These are phyloP conservation scores for Pythium guiyangense DNA, from an alignment of 352 stramenopile species.

Conservation along the genomic window DNA sequence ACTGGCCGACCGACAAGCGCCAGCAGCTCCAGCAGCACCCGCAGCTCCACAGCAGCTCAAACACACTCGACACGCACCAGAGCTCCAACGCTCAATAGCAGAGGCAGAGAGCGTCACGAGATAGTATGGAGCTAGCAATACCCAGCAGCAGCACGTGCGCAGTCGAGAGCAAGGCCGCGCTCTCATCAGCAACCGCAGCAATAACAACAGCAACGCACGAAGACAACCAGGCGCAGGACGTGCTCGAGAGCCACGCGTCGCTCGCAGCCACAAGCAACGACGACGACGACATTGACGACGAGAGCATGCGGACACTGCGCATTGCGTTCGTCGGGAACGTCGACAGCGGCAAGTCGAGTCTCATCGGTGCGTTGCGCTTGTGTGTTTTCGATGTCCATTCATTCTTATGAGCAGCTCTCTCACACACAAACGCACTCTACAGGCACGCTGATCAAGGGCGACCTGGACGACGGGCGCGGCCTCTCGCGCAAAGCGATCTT, in stretches of 20 bases:
- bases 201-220: background rate
- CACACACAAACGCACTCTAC: background rate
- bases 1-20: too few species aligned
- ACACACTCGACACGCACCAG: too few species aligned
- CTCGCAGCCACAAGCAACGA: background rate
- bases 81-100: too few species aligned
- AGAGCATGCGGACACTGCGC: constrained; percentile 67
- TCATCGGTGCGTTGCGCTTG: constrained; percentile 51
- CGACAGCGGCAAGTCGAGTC: constrained; percentile 91
- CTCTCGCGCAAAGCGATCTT: constrained; percentile 80
- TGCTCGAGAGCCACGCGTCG: background rate
- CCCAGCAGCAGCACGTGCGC: background rate
- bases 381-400: background rate
- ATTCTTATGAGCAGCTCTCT: background rate
- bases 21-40: too few species aligned
- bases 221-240: constrained; percentile 4
- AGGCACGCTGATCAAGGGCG: constrained; percentile 91
- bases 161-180: too few species aligned
- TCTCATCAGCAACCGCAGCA: background rate
- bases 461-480: constrained; percentile 95
- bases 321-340: constrained; percentile 91
- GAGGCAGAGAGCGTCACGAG: too few species aligned
- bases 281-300: constrained; percentile 19
- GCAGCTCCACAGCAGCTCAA: too few species aligned
- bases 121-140: too few species aligned